Evolutionary conservation across 805 yeast genomes (phyloP), one percentile per base, ranked within the genome.

Genomic region (Candida tibetensis): DNA sequence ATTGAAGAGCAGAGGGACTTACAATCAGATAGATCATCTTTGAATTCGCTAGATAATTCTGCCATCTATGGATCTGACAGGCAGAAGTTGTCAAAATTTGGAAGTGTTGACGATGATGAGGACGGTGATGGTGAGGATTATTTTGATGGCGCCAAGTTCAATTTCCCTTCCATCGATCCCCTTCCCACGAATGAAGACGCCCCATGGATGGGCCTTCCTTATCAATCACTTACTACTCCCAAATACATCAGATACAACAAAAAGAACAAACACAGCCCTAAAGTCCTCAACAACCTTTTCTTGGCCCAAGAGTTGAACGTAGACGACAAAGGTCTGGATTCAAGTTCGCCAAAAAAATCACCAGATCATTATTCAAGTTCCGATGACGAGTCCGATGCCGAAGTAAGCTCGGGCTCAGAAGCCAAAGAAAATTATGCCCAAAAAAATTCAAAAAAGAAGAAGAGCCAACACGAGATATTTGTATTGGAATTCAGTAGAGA

Each of bases 401-500:
- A 61, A 32, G 66, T 65, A 18, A 68, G 10, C 31, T 16, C 22
- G 13, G 32, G 13, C 9, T 21, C 25, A 7, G 25, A 21, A 10
- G 25, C 25, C 25, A 21, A 21, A 10, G 25, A 21, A 7, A 10
- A 10, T 10, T 21, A 10, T 10, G 7, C 10, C 25, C 7, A 21
- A 10, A 10, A 10, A 7, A 21, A 10, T 10, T 21, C 25, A 10
- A 7, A 10, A 7, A 21, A 21, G 25, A 25, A 26, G 18, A 28
- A 25, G 14, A 47, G 48, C 36, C 44, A 46, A 17, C 59, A 64
- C 31, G 85, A 93, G 10, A 71, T 85, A n/a, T 86, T 89, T 76
- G 75, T 78, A 7, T 66, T 84, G 66, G 75, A 78, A 49, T 90
- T 90, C 60, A 80, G 85, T 40, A 59, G 60, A 9, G 95, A 90